Evolutionary conservation across 176 grass and related monocot species (phyloP).

Genomic region (Ensete glaucum): DNA sequence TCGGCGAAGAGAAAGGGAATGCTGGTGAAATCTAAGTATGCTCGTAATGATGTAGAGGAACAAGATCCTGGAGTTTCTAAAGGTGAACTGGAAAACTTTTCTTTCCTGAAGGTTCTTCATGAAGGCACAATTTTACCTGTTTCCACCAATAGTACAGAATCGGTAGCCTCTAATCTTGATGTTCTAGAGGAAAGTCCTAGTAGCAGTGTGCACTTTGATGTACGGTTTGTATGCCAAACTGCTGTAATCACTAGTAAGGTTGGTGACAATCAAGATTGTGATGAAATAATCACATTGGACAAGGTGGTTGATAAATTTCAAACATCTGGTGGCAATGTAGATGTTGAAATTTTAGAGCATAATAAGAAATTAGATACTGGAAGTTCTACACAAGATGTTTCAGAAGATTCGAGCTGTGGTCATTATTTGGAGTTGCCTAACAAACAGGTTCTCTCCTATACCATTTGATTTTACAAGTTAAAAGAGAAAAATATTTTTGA

Average conservation of each 20-base stretch:
- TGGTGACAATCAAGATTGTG: constrained; percentile 15
- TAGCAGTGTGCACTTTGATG: neutral
- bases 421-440: neutral
- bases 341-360: constrained; percentile 22
- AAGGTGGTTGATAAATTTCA: constrained; percentile 31
- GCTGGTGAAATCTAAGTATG: constrained; percentile 21
- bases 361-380: constrained; percentile 16
- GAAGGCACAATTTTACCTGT: constrained; percentile 15
- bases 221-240: neutral
- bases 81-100: constrained; percentile 20
- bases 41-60: constrained; percentile 24
- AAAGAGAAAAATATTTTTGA: neutral
- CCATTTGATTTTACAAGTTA: constrained; percentile 25
- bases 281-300: constrained; percentile 24
- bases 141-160: constrained; percentile 1
- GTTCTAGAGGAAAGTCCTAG: constrained; percentile 14
- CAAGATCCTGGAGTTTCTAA: neutral
- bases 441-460: constrained; percentile 6
- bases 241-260: constrained; percentile 20
- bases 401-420: neutral
- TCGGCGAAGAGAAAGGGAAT: constrained; percentile 44
- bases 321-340: constrained; percentile 11
- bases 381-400: constrained; percentile 26
- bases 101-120: constrained; percentile 10
- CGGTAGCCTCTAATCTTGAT: constrained; percentile 23